Evolutionary conservation across 257 asterid genomes (phyloP), one percentile per base, ranked within the genome.

Genomic region (Jacaranda mimosifolia): DNA sequence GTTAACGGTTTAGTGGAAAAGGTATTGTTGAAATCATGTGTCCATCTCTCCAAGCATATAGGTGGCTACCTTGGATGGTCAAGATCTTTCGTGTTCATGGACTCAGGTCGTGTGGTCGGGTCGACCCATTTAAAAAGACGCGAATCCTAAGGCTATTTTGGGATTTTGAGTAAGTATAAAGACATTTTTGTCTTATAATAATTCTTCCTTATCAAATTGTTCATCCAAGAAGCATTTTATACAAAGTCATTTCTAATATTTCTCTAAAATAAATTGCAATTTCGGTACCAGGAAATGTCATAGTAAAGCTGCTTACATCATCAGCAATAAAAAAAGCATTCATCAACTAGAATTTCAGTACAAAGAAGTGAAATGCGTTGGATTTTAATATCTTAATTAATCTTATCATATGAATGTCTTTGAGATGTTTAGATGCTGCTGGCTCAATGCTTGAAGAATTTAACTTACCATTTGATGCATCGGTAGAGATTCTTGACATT

Each of bases 381-480:
- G 10, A 62, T 43, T 21, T 17, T 21, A 75, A 42, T 36, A 12
- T 38, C 89, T n/a, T n/a, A n/a, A n/a, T n/a, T n/a, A n/a, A n/a
- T n/a, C n/a, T 77, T 78, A 85, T 89, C 84, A 85, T 68, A 52
- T 89, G 89, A 14, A 86, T 80, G 81, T 79, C 84, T 74, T 59
- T 85, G 55, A 88, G 89, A 58, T 70, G 53, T 26, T 70, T 68
- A 49, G 70, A 59, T 14, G 63, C 40, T 11, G 73, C 69, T 42
- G 74, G 70, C 51, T 59, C 63, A 52, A 51, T 70, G 67, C 48
- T 60, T 12, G 82, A 74, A 73, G 82, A 74, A 26, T 59, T 79
- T 12, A 76, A 66, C 45, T 26, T 69, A 35, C 68, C 64, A 53
- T 38, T 78, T 6, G 69, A 14, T 74, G 89, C 57, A 42, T 51